phyloP scores from a whole-genome alignment of 23 red algal genomes.

The Cyanidiococcus yangmingshanensis region DNA sequence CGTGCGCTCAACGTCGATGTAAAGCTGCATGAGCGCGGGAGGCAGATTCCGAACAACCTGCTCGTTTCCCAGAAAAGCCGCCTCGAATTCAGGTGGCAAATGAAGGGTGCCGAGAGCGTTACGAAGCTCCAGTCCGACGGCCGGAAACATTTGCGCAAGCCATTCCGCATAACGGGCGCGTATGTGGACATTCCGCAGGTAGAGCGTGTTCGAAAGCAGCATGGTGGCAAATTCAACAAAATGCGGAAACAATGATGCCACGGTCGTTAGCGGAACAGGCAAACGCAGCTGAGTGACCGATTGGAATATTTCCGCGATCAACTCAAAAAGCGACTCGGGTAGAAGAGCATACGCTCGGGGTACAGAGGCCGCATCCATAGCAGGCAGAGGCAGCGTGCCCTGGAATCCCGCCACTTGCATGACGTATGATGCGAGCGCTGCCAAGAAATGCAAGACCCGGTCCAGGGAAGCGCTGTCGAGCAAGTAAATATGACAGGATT shows the following conservation, averaged over 20 bases:
- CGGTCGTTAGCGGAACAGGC: conserved; percentile 42
- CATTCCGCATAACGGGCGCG: conserved; percentile 77
- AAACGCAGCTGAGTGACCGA: conserved; percentile 28
- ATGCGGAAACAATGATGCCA: conserved; percentile 38
- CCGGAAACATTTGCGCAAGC: conserved; percentile 46
- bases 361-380: conserved; percentile 42
- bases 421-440: conserved; percentile 60
- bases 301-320: conserved; percentile 52
- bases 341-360: conserved; percentile 38
- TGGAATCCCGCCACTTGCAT: conserved; percentile 40
- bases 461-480: conserved; percentile 52
- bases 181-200: conserved; percentile 82
- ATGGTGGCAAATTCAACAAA: conserved; percentile 61
- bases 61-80: conserved; percentile 41
- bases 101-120: conserved; percentile 34
- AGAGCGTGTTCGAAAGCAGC: conserved; percentile 51
- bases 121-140: background rate
- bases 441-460: conserved; percentile 45
- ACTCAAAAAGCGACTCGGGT: conserved; percentile 69
- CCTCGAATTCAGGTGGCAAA: conserved; percentile 38
- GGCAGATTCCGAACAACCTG: conserved; percentile 55
- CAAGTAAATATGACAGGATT: conserved; percentile 73
- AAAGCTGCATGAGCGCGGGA: conserved; percentile 69
- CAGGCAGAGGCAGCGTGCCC: conserved; percentile 24
- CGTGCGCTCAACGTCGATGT: conserved; percentile 94